A percentile compares a stretch with the other conserved stretches of the same genome.
phyloP scores from a whole-genome alignment of 208 protist genomes.

The Porcisia hertigi region DNA sequence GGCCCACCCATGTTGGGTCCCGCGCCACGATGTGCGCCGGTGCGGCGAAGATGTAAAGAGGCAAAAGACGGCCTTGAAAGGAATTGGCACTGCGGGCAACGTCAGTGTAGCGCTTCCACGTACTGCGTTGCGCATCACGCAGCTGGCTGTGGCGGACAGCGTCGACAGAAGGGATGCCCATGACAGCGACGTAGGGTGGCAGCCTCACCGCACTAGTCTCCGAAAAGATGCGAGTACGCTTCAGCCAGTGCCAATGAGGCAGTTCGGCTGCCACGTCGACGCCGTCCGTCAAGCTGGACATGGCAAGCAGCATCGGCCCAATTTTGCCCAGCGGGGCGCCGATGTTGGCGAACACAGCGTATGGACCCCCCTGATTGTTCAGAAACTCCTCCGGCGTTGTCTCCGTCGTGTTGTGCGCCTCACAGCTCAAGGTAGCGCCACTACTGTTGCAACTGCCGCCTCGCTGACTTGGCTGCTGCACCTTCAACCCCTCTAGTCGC shows the following conservation, averaged over 20 bases:
- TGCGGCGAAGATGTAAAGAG: slow-evolving; percentile 18
- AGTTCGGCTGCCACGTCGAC: slow-evolving; percentile 10
- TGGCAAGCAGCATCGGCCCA: slow-evolving; percentile 25
- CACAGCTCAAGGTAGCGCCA: background rate
- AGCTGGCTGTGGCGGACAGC: background rate
- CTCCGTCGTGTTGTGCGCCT: background rate
- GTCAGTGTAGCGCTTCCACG: slow-evolving; percentile 16
- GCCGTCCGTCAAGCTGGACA: slow-evolving; percentile 25
- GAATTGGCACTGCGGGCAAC: slow-evolving; percentile 12
- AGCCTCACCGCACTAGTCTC: background rate
- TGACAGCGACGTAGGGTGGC: slow-evolving; percentile 17
- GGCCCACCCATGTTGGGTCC: slow-evolving; percentile 3
- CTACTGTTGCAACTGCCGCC: background rate
- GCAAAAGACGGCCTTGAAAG: slow-evolving; percentile 21
- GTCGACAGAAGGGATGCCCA: slow-evolving; percentile 26
- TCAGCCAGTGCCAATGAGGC: slow-evolving; percentile 22
- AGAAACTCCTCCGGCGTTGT: background rate
- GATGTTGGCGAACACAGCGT: slow-evolving; percentile 11
- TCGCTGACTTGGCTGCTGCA: background rate
- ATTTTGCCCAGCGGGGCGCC: slow-evolving; percentile 19
- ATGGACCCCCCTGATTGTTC: background rate
- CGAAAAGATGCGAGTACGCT: background rate
- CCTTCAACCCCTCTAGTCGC: background rate
- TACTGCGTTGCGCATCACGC: slow-evolving; percentile 16
- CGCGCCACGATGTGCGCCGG: background rate